A percentile compares a stretch with the other conserved stretches of the same genome.
Conservation (phyloP, 768 basidiomycete genomes). For the Trametes elegans region DNA sequence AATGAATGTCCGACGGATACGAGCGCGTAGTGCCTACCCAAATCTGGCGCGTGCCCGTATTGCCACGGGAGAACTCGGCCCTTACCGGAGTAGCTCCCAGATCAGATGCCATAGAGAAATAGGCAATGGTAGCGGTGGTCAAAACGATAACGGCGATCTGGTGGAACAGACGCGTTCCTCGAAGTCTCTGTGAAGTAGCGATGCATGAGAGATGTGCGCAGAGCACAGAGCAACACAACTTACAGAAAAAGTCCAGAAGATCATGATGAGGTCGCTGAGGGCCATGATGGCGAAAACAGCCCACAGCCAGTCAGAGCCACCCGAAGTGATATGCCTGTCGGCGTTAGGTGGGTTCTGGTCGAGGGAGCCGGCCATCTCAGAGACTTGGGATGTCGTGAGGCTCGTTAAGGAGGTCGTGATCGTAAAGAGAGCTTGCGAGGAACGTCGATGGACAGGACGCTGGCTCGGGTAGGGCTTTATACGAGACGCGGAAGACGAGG, state of each 20-base stretch:
- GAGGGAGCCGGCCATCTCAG: constrained; percentile 21
- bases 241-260: constrained; percentile 40
- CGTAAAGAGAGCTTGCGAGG: background rate
- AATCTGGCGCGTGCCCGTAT: constrained; percentile 35
- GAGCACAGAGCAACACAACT: constrained; percentile 7
- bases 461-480: background rate
- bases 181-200: constrained; percentile 34
- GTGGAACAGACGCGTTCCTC: constrained; percentile 48
- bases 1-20: background rate
- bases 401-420: constrained; percentile 10
- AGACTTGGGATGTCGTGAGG: background rate
- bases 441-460: background rate
- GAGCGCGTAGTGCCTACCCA: constrained; percentile 35
- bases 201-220: background rate
- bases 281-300: constrained; percentile 53
- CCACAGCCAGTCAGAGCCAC: constrained; percentile 55
- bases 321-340: constrained; percentile 38
- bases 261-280: constrained; percentile 36
- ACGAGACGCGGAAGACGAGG: background rate
- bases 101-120: constrained; percentile 58
- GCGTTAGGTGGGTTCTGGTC: constrained; percentile 36
- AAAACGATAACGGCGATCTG: constrained; percentile 47
- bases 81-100: constrained; percentile 46
- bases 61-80: constrained; percentile 38
- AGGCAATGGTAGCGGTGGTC: constrained; percentile 44